Evolutionary conservation across 1,139 yeast genomes (phyloP).

Genomic region (Maudiozyma humilis): DNA sequence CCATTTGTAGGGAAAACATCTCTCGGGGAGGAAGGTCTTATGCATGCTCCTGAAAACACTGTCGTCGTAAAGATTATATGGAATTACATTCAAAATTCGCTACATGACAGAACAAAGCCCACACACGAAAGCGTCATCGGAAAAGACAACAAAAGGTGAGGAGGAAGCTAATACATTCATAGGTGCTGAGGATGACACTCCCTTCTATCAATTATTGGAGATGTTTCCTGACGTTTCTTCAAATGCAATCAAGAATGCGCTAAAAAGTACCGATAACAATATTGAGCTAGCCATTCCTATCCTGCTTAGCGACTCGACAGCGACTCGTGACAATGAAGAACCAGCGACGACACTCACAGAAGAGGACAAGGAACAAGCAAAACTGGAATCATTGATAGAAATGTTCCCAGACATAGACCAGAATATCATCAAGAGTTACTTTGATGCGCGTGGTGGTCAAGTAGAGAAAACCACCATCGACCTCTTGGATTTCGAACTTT

Average conservation of each 20-base stretch:
- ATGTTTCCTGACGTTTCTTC: slow-evolving; percentile 20
- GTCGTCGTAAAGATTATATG: too few relatives aligned
- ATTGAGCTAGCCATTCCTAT: slow-evolving; percentile 23
- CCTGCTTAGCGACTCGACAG: slow-evolving; percentile 16
- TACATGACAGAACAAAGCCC: too few relatives aligned
- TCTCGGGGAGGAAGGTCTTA: too few relatives aligned
- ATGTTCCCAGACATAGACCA: slow-evolving; percentile 14
- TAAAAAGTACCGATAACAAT: slow-evolving; percentile 19
- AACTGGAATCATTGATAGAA: slow-evolving; percentile 4
- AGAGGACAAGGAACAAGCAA: slow-evolving; percentile 3
- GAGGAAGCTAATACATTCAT: too few relatives aligned
- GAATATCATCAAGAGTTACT: slow-evolving; percentile 7
- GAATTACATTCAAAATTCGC: too few relatives aligned
- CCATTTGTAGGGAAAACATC: too few relatives aligned
- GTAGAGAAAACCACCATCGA: slow-evolving; percentile 14
- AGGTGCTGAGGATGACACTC: background rate
- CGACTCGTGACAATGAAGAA: slow-evolving; percentile 2
- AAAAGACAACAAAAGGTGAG: too few relatives aligned
- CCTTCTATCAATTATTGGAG: slow-evolving; percentile 7
- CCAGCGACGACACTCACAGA: background rate
- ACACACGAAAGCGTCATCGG: too few relatives aligned
- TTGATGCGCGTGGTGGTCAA: slow-evolving; percentile 8
- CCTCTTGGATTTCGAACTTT: slow-evolving; percentile 16
- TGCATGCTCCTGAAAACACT: too few relatives aligned
- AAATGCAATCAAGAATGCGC: slow-evolving; percentile 11